Evolutionary conservation across 164 flowering plant genomes (phyloP), one percentile per base, ranked within the genome.

Genomic region (Berberis thunbergii): DNA sequence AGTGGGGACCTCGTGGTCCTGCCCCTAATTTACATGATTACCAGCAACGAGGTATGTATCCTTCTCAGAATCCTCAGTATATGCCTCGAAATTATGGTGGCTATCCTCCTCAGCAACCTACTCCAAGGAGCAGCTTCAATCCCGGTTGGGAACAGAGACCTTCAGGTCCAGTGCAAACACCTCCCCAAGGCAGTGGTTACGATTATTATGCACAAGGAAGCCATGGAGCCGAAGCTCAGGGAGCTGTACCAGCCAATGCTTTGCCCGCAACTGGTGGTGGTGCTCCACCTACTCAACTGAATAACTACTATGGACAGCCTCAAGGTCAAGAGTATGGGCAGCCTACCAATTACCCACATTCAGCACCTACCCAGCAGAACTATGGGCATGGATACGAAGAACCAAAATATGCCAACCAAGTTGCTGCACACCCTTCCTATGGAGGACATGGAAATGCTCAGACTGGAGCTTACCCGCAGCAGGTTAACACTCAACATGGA

Each of bases 101-200:
- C 43, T 86, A 92, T 71, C 86, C 82, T 69, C 80, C 80, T 9
- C 96, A 78, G 54, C 86, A 82, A 40, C 72, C 69, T 65, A 76
- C 76, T 65, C 88, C 91, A 49, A 79, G 91, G 74, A 62, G 88
- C 68, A 63, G 74, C 71, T 84, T 53, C 59, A 85, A 82, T 60
- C 69, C 82, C 55, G 81, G 87, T 44, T 88, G 97, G 97, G 94
- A 87, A 44, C 94, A 84, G 64, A 84, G 94, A 71, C 86, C 86
- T 58, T 26, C 26, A 26, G 73, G 76, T 4, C 54, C 73, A 1
- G 60, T 75, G 73, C 91, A 84, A 42, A 81, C 45, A 42, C 60
- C 73, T 45, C 74, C 83, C 41, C 86, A 79, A 57, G 46, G 76
- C 68, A 85, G 91, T 53, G 77, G 80, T 49, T 80, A 80, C 74